Conservation (phyloP, 202 grass and related monocot species). For the Brachypodium distachyon region DNA sequence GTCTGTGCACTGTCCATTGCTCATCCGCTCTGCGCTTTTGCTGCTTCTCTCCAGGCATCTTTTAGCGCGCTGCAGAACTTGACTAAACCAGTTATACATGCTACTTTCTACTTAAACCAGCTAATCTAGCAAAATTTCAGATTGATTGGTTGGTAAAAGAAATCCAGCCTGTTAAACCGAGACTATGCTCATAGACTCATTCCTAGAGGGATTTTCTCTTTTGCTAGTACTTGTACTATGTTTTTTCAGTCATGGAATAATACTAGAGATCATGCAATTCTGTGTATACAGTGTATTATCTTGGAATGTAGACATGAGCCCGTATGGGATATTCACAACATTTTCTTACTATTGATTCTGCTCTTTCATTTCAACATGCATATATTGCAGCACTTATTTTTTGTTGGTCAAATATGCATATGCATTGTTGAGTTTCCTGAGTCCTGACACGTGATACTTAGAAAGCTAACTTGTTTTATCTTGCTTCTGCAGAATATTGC, state of each 20-base stretch:
- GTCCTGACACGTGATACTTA: background rate
- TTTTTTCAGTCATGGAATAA: background rate
- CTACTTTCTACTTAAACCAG: background rate
- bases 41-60: background rate
- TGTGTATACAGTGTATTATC: background rate
- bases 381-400: background rate
- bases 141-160: background rate
- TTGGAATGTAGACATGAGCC: background rate
- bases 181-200: background rate
- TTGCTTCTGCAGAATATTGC: conserved; percentile 62
- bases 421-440: background rate
- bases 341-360: background rate
- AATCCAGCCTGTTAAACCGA: background rate
- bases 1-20: no score
- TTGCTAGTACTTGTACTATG: background rate
- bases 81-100: background rate
- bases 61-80: background rate
- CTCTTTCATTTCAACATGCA: background rate
- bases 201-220: background rate
- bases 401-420: background rate
- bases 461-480: background rate
- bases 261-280: background rate
- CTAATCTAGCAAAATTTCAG: background rate
- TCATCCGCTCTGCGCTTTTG: background rate
- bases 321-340: background rate